Base-by-base conservation (phyloP, 2,329 filamentous ascomycete species). In the Thermoascus crustaceus region DNA sequence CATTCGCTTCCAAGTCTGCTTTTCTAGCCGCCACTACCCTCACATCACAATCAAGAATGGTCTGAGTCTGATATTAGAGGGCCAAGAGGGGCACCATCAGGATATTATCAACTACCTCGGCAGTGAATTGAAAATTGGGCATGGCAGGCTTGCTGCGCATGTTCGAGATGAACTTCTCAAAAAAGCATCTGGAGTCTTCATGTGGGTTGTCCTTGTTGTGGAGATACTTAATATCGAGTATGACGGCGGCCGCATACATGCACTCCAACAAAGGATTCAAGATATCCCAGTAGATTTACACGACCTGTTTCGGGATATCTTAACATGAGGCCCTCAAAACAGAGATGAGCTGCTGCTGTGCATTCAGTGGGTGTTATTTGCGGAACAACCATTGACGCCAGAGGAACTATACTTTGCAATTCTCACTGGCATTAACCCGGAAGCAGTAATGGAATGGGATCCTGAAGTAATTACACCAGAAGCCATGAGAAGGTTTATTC, bases 181-280 rank as follows among this genome's bases (percentile, higher is more conserved):
- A 1, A 69, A 64, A 25, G 57, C 67, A 2, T 52, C 58, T 0
- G 61, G 63, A 0, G 52, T 71, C 0, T 72, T 73, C 13, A 50
- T 72, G 39, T 72, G 68, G 64, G 61, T 62, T 1, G 57, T 67
- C 1, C 43, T 70, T 0, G 67, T 69, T 2, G 53, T 71, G 1
- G 38, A 54, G 4, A 69, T 71, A 3, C 47, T 73, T 1, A 69
- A 71, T 32, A 58, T 59, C 29, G 63, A 66, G 39, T 58, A 49
- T 36, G 46, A 46, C 9, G 16, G 46, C 2, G 52, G 61, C 0
- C 37, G 49, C 0, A 40, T 56, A 5, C 25, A 44, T 17, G 30
- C 36, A 3, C 10, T 67, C 0, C 46, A 17, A 2, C 45, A 48
- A 7, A 47, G 42, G 4, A 54, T 72, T 0, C 16, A 34, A 0